Conservation (phyloP, 2,329 filamentous ascomycete genomes). For the Rachicladosporium sp. region DNA sequence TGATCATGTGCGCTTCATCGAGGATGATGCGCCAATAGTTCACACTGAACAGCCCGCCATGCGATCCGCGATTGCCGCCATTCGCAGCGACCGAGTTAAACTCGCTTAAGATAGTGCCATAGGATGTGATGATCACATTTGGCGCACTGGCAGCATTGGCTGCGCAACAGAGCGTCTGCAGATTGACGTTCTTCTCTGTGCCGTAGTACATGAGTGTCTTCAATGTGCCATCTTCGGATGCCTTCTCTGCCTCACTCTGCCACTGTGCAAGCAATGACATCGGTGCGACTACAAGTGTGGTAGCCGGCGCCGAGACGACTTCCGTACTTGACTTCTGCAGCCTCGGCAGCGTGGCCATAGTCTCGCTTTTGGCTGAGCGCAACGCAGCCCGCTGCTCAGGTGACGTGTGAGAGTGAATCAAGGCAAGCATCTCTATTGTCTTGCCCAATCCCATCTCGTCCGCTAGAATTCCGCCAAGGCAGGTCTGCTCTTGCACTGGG, state of each 20-base stretch:
- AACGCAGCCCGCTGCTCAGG: slow-evolving; percentile 20
- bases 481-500: slow-evolving; percentile 86
- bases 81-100: slow-evolving; percentile 61
- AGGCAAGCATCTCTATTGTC: slow-evolving; percentile 94
- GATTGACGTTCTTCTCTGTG: slow-evolving; percentile 64
- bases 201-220: slow-evolving; percentile 89
- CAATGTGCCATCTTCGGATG: slow-evolving; percentile 70
- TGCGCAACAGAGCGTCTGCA: slow-evolving; percentile 66
- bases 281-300: slow-evolving; percentile 88
- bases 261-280: slow-evolving; percentile 96
- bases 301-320: slow-evolving; percentile 64
- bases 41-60: slow-evolving; percentile 69
- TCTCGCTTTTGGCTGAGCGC: slow-evolving; percentile 21
- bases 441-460: slow-evolving; percentile 98
- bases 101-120: slow-evolving; percentile 82
- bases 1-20: slow-evolving; percentile 91
- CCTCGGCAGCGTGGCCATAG: slow-evolving; percentile 50
- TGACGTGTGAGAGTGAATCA: slow-evolving; percentile 73
- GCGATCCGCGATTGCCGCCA: slow-evolving; percentile 51
- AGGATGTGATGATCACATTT: slow-evolving; percentile 88
- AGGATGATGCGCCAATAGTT: slow-evolving; percentile 92
- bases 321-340: slow-evolving; percentile 45
- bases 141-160: slow-evolving; percentile 65
- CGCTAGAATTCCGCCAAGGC: slow-evolving; percentile 80
- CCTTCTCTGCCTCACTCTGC: slow-evolving; percentile 89